Evolutionary conservation across 805 yeast species (phyloP).

Genomic region (Dipodascus albidus): DNA sequence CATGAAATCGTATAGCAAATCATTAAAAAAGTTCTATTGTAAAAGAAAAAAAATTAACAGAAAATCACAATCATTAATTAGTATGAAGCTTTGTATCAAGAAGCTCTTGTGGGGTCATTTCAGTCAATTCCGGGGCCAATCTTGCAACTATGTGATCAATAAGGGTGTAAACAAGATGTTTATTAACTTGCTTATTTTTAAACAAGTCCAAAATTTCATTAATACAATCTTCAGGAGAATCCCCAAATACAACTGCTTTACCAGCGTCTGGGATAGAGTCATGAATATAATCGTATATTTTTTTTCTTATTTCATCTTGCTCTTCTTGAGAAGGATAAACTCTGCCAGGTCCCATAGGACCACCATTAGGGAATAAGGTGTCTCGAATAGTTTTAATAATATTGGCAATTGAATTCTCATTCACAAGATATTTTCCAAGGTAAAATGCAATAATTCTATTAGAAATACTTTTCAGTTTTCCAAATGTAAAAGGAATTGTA

Average conservation of each 20-base stretch:
- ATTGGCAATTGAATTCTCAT: conserved; percentile 12
- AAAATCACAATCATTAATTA: no score
- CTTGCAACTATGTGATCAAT: conserved; percentile 18
- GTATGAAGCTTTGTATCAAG: background rate
- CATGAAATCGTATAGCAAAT: no score
- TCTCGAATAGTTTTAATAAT: conserved; percentile 25
- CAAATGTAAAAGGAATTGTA: conserved; percentile 8
- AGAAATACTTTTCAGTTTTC: conserved; percentile 10
- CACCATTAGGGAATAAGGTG: conserved; percentile 38
- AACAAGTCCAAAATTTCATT: conserved; percentile 18
- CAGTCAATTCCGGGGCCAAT: conserved; percentile 20
- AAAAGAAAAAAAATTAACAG: no score
- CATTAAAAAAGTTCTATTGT: no score
- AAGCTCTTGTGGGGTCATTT: conserved; percentile 18
- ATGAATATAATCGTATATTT: conserved; percentile 10
- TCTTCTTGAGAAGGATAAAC: conserved; percentile 32
- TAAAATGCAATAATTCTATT: conserved; percentile 8
- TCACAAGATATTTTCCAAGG: conserved; percentile 8
- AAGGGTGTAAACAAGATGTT: conserved; percentile 19
- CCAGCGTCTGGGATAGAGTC: conserved; percentile 11
- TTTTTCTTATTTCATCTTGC: conserved; percentile 20
- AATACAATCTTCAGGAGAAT: conserved; percentile 12
- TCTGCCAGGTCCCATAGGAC: conserved; percentile 38
- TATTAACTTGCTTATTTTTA: conserved; percentile 20
- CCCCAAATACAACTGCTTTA: conserved; percentile 13